These are phyloP conservation scores for Russula sp. DNA, from an alignment of 768 basidiomycete species.

Conservation along the genomic window DNA sequence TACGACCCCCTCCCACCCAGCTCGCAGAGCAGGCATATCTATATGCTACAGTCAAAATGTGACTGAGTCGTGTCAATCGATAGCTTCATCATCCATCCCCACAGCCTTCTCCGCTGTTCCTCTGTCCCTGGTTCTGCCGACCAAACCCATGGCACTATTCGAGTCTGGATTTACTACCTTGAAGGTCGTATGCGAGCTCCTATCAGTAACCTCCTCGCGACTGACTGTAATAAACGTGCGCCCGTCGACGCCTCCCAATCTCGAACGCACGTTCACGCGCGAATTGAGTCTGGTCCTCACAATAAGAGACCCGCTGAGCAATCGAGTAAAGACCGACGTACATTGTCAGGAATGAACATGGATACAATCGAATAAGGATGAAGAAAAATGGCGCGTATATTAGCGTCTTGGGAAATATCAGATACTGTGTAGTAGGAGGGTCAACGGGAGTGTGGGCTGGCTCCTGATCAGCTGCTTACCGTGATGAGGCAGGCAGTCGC, in stretches of 20 bases:
- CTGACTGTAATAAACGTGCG: slow-evolving; percentile 4
- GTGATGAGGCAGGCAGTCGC: slow-evolving; percentile 7
- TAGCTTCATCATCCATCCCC: not conserved
- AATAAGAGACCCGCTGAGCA: not conserved
- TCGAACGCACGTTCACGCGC: slow-evolving; percentile 6
- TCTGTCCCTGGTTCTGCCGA: not conserved
- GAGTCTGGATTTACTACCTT: not conserved
- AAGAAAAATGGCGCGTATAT: slow-evolving; percentile 18
- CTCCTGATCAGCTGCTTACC: not conserved
- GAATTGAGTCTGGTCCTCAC: slow-evolving; percentile 8
- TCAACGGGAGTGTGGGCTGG: not conserved
- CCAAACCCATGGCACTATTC: not conserved
- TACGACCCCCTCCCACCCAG: not conserved
- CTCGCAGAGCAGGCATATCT: not conserved
- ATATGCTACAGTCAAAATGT: not conserved
- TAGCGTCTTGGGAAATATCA: slow-evolving; percentile 6
- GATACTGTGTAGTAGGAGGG: not conserved
- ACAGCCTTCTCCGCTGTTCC: slow-evolving; percentile 9
- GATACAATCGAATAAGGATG: slow-evolving; percentile 9
- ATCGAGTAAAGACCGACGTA: not conserved
- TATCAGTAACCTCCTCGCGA: not conserved
- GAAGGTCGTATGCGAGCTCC: not conserved
- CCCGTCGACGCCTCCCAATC: not conserved
- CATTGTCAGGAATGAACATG: slow-evolving; percentile 16
- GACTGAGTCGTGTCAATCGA: not conserved